phyloP scores from a whole-genome alignment of 495 filamentous ascomycete species.

The Podospora appendiculata region DNA sequence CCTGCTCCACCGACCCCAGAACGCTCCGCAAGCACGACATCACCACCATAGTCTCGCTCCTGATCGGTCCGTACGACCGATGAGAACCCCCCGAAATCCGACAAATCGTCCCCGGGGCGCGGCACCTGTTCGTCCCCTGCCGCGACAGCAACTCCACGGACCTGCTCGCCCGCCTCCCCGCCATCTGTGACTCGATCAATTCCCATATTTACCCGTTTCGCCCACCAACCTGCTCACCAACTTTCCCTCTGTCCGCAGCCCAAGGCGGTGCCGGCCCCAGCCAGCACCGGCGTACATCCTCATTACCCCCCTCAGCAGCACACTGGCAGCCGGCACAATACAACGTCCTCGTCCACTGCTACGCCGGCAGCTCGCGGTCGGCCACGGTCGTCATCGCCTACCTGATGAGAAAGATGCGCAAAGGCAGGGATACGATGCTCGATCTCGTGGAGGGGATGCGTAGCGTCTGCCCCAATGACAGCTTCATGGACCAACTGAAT shows the following conservation, averaged over 20 bases:
- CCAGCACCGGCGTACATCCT: too few relatives aligned
- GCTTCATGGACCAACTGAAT: slow-evolving; percentile 10
- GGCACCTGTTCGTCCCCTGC: background rate
- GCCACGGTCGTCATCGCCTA: slow-evolving; percentile 4
- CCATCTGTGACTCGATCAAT: background rate
- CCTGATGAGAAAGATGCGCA: slow-evolving; percentile 5
- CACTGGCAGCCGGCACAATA: background rate
- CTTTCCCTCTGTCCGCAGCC: background rate
- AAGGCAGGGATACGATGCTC: background rate
- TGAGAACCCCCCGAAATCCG: background rate
- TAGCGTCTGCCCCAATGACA: background rate
- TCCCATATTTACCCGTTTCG: background rate
- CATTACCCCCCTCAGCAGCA: too few relatives aligned
- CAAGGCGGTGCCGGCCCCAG: background rate
- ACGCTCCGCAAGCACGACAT: background rate
- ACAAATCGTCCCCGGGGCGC: background rate
- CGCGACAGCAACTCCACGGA: background rate
- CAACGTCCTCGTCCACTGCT: slow-evolving; percentile 8
- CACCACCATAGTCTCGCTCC: background rate
- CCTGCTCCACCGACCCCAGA: background rate
- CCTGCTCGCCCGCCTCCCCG: background rate
- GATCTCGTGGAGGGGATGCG: background rate
- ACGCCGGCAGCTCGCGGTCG: background rate
- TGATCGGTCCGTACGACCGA: background rate
- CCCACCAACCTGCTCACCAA: background rate